Evolutionary conservation across 352 stramenopile genomes (phyloP), one percentile per base, ranked within the genome.

Genomic region (Pythium aquatile): DNA sequence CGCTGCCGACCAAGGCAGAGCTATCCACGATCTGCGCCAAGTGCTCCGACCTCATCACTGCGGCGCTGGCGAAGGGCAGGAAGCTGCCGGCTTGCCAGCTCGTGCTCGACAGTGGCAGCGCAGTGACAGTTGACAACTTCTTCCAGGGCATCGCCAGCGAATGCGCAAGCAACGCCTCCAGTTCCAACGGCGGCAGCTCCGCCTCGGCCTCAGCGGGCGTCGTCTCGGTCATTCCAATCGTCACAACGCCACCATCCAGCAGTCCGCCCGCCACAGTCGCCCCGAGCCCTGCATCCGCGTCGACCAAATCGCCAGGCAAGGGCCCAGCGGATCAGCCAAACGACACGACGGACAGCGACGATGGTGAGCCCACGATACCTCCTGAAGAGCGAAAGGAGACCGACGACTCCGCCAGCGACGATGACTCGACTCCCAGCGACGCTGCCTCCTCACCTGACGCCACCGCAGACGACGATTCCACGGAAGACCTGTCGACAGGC

Each of bases 71-170:
- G 14, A 58, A 46, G 28, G 42, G 42, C 26, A 35, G 5, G 8
- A 28, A 28, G 2, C 58, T 70, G 1, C 64, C 64, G 11, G 61
- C 39, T 4, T 66, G 64, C 26, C 32, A 58, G 26, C 57, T 70
- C 40, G 11, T 58, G 3, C 39, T 69, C 55, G 63, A 69, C 39
- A 49, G 60, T 26, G 63, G 63, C 39, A 69, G 49, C 44, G 44
- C 63, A 6, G 56, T 69, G 37, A 65, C 55, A 3, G 40, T 69
- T 2, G 56, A 69, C 24, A 61, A 60, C 8, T 42, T 69, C 37
- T 57, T 69, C 30, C 53, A 8, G 6, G 63, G 55, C 40, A 51
- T 69, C 7, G 56, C 44, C n/a, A n/a, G 32, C 14, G 37, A 67
- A 29, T 67, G 61, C 54, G n/a, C 37, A 16, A 26, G 40, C 2